Conservation (phyloP, 257 asterid genomes). For the Solanum medicagineum region DNA sequence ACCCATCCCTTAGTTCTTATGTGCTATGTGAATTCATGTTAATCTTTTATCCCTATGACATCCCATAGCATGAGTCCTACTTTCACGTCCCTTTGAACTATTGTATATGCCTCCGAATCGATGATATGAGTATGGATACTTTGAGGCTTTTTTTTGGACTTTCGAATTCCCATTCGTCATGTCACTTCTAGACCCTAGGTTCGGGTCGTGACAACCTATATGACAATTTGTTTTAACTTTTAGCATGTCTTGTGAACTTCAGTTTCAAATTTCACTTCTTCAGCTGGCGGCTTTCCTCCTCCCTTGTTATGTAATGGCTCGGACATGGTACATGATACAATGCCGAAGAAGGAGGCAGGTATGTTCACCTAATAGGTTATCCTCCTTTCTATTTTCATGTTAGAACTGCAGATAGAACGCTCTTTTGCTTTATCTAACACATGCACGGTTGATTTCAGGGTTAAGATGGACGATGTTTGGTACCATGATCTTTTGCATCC, state of each 20-base stretch:
- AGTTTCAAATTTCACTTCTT: constrained; percentile 59
- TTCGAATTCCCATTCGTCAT: no score
- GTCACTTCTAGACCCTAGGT: no score
- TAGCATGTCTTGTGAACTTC: not conserved
- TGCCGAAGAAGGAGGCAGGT: constrained; percentile 81
- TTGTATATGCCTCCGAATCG: no score
- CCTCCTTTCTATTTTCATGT: not conserved
- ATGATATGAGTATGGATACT: no score
- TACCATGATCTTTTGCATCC: not conserved
- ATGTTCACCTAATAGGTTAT: constrained; percentile 1
- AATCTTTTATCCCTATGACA: no score
- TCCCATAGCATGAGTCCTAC: no score
- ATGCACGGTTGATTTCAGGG: not conserved
- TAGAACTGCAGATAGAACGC: not conserved
- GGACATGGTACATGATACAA: constrained; percentile 51
- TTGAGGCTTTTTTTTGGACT: no score
- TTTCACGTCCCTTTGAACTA: no score
- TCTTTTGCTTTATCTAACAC: not conserved
- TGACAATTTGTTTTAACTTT: not conserved
- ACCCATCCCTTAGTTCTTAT: no score
- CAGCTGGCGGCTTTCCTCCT: constrained; percentile 70
- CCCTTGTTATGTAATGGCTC: constrained; percentile 61
- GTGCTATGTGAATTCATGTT: no score
- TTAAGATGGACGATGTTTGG: not conserved
- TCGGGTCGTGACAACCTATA: no score